phyloP scores from a whole-genome alignment of 1,284 basidiomycete genomes.

The Sphagnurus paluster region DNA sequence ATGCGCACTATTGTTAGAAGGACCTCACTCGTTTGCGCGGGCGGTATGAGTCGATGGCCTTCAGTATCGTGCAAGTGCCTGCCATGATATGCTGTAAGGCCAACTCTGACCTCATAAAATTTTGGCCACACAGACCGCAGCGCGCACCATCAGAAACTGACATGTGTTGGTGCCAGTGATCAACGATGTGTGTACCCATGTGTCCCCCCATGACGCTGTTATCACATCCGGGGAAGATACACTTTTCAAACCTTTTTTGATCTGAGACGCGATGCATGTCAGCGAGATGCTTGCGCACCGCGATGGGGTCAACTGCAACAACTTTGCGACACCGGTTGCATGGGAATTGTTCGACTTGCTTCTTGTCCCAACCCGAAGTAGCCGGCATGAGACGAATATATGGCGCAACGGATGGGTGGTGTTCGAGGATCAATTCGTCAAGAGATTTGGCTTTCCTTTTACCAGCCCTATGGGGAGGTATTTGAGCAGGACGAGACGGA shows the following conservation, averaged over 20 bases:
- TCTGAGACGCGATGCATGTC: background rate
- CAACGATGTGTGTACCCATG: background rate
- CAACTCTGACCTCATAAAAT: background rate
- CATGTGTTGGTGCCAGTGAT: too few relatives aligned
- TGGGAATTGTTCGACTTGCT: background rate
- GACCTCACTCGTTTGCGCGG: background rate
- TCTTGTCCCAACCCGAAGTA: background rate
- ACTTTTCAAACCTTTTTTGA: background rate
- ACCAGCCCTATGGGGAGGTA: background rate
- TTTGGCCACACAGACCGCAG: constrained; percentile 3
- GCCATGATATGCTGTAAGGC: background rate
- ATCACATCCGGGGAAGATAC: constrained; percentile 5
- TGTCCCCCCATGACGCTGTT: background rate
- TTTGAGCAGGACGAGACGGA: background rate
- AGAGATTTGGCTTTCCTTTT: background rate
- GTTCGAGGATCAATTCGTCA: background rate
- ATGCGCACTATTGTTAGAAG: too few relatives aligned
- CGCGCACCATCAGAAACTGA: background rate
- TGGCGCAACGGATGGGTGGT: background rate
- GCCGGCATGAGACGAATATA: background rate
- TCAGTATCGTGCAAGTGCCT: background rate
- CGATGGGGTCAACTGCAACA: background rate
- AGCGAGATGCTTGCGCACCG: background rate
- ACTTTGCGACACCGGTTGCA: constrained; percentile 2
- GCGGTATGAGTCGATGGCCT: background rate